Percentiles rank a stretch among this genome's conserved stretches.
These are phyloP conservation scores for Panicum hallii DNA, from an alignment of 202 grass and related monocot genomes.

Conservation along the genomic window DNA sequence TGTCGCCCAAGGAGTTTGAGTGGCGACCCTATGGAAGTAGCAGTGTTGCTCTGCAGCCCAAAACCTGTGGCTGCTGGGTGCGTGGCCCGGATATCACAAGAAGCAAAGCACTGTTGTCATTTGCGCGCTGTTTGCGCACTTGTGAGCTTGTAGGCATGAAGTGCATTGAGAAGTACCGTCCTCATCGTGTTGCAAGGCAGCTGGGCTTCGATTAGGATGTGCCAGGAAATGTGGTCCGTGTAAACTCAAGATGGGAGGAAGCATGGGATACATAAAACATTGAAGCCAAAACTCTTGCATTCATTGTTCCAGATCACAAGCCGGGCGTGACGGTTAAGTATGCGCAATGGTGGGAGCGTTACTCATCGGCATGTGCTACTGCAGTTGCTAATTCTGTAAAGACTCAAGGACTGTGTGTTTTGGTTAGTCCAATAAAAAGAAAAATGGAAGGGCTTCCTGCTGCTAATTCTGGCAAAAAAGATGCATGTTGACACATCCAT, in stretches of 20 bases:
- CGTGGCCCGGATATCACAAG: slow-evolving; percentile 27
- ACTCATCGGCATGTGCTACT: neutral
- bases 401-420: neutral
- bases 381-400: slow-evolving; percentile 16
- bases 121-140: slow-evolving; percentile 46
- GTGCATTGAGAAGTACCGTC: slow-evolving; percentile 63
- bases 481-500: neutral
- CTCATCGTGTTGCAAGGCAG: slow-evolving; percentile 62
- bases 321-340: slow-evolving; percentile 45
- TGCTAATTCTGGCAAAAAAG: neutral
- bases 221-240: slow-evolving; percentile 37
- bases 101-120: slow-evolving; percentile 32
- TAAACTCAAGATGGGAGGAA: slow-evolving; percentile 48
- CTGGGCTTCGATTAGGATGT: slow-evolving; percentile 70
- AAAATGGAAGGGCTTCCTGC: slow-evolving; percentile 10
- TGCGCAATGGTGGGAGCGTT: slow-evolving; percentile 54
- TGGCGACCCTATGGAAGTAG: slow-evolving; percentile 47
- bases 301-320: slow-evolving; percentile 42
- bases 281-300: slow-evolving; percentile 29
- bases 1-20: slow-evolving; percentile 44
- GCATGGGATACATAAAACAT: slow-evolving; percentile 61
- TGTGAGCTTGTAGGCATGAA: slow-evolving; percentile 65
- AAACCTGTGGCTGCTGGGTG: slow-evolving; percentile 2
- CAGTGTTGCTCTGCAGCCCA: neutral
- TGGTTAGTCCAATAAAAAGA: neutral